Base-by-base conservation (phyloP, 164 flowering plant genomes). In the Malania oleifera region DNA sequence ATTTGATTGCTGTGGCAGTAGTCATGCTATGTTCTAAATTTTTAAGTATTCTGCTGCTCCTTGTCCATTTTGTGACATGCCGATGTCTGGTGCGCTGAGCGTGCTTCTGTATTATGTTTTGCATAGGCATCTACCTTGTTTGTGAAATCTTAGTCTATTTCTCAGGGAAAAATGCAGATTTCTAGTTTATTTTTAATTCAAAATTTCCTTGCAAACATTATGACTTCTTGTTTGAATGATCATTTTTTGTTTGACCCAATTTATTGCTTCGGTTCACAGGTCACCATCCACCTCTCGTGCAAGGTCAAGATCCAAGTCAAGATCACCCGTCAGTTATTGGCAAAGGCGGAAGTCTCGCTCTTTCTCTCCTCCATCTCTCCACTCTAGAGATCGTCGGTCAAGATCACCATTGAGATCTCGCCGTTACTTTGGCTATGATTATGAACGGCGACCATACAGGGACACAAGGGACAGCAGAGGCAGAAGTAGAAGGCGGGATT, bases 401-500 rank as follows among this genome's bases (percentile, higher is more conserved):
- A 83, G 89, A 63, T 90, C 97, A 59, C 97, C 97, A 1, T 37
- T 73, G 23, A 81, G 91, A 72, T 80, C 74, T 66, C 95, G 80
- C 25, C 70, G 77, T 63, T 75, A 78, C 68, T 70, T 75, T 12
- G 71, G 73, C 56, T 80, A 83, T 77, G 78, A 71, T 5, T 53
- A 62, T 68, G 87, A 73, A 15, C 62, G 84, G 26, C 66, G 83
- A 37, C 67, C 79, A 22, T 73, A 69, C 58, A 77, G 86, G 59
- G 84, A 81, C 52, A 23, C 25, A 48, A 75, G 85, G 68, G 79
- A 79, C 68, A 65, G 27, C 25, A 54, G 69, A 67, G 80, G 76
- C 18, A 82, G 89, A 65, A 38, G 46, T 61, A 76, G 87, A 64
- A 82, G 87, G 38, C 62, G 87, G 63, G 89, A 81, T 60, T 54